A percentile compares a stretch with the other conserved stretches of the same genome.
Evolutionary conservation across 1,139 yeast species (phyloP).

Genomic region (Suhomyces panamericanus): DNA sequence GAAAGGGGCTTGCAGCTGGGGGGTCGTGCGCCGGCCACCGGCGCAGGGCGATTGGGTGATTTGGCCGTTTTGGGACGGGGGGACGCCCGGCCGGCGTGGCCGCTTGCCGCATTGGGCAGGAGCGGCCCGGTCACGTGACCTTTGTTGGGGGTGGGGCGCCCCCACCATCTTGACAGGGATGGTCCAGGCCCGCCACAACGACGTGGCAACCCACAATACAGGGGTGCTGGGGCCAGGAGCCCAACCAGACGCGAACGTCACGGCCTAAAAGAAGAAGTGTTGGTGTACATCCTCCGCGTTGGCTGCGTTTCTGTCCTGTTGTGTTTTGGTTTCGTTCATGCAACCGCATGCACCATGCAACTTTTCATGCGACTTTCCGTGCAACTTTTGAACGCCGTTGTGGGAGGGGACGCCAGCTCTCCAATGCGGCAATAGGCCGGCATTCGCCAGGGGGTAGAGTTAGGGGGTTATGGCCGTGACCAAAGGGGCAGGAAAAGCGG

Average conservation of each 20-base stretch:
- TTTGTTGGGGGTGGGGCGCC: not conserved
- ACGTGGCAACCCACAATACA: not conserved
- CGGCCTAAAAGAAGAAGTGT: no score
- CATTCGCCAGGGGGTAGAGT: not conserved
- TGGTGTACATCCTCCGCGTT: no score
- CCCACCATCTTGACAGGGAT: not conserved
- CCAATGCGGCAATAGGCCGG: no score
- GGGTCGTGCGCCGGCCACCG: slow-evolving; percentile 7
- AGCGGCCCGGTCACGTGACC: slow-evolving; percentile 4
- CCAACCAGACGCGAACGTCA: no score
- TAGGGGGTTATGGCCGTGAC: no score
- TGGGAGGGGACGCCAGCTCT: no score
- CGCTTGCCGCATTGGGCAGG: slow-evolving; percentile 1
- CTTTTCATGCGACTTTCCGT: no score
- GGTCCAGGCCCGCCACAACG: not conserved
- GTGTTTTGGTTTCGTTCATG: no score
- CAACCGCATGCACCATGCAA: no score
- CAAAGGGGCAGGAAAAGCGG: no score
- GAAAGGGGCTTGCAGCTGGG: slow-evolving; percentile 9
- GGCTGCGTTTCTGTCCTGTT: no score
- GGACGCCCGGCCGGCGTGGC: not conserved
- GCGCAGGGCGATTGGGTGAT: slow-evolving; percentile 1
- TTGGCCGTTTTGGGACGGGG: slow-evolving; percentile 1
- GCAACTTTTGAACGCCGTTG: no score
- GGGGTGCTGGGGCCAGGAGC: not conserved